Evolutionary conservation across 2,329 filamentous ascomycete species (phyloP), one percentile per base, ranked within the genome.

Genomic region (Leptosphaerulina australis): DNA sequence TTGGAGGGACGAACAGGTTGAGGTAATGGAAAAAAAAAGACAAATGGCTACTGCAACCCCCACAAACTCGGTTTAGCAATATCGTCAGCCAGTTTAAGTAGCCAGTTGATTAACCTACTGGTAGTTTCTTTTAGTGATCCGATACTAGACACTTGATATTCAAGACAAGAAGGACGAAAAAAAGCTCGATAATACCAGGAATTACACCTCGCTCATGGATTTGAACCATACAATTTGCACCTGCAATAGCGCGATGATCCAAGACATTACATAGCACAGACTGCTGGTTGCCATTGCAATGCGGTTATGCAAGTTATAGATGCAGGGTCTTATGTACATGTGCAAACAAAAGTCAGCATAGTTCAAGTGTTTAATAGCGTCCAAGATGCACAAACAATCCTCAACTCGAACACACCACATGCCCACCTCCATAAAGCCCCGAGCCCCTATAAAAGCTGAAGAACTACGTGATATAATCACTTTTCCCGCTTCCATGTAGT

Each of bases 1-100:
- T 36, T 83, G 79, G 79, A 63, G 63, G n/a, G 48, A 51, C 15
- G 36, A 46, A 15, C 41, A 51, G 36, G 24, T 51, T 9, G 15
- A 21, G 10, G 25, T 6, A 2, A 22, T 37, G 36, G 14, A 40
- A 0, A 36, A 46, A 20, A 51, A 36, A 17, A 39, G 7, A 15
- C 21, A 17, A 15, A 17, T 10, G 12, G 15, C 5, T 14, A 15
- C 28, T 30, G 28, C 28, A 15, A 15, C 5, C 28, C 17, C 9
- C 28, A 15, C 14, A 30, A 30, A 15, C n/a, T 7, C 17, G 4
- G 5, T 5, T 17, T 29, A 22, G 20, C 5, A 15, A 47, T 38
- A 36, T 40, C 44, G 29, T 40, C 36, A 40, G 34, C 34, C 35
- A 17, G 9, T 22, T 24, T 21, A 28, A 4, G 5, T n/a, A 14